phyloP scores from a whole-genome alignment of 108 stramenopile genomes.

The Asterionellopsis glacialis region DNA sequence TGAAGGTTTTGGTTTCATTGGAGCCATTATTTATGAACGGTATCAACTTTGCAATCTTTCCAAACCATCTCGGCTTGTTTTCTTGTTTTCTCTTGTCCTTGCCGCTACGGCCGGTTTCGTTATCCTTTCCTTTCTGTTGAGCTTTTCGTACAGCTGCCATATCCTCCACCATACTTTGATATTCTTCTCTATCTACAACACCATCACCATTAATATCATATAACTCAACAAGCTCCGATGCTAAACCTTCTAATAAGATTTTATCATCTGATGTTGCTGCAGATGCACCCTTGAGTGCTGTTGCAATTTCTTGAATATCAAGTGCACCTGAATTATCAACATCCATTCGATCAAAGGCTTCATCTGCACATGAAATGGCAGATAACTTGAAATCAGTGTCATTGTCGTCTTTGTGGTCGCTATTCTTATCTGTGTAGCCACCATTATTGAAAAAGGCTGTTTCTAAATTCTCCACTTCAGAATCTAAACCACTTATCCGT shows the following conservation, averaged over 20 bases:
- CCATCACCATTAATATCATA: conserved; percentile 85
- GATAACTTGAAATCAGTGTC: background rate
- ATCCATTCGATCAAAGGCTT: conserved; percentile 80
- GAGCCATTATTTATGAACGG: background rate
- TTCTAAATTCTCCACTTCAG: conserved; percentile 19
- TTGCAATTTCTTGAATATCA: conserved; percentile 68
- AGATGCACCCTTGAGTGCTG: conserved; percentile 63
- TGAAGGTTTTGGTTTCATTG: background rate
- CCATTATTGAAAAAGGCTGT: conserved; percentile 1
- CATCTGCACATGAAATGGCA: conserved; percentile 46
- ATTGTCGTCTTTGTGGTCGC: background rate
- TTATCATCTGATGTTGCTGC: conserved; percentile 27
- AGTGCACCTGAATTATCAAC: conserved; percentile 71
- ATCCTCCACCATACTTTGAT: conserved; percentile 77
- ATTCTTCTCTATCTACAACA: conserved; percentile 80
- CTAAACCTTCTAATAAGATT: conserved; percentile 40
- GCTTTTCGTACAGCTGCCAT: conserved; percentile 63
- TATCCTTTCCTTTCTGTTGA: conserved; percentile 12
- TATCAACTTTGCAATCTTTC: conserved; percentile 12
- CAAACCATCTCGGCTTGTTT: conserved; percentile 4
- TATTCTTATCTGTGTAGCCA: background rate
- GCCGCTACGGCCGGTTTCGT: background rate
- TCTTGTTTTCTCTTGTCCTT: background rate
- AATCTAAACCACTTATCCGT: conserved; percentile 57
- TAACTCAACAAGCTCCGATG: conserved; percentile 56